Base-by-base conservation (phyloP, 2,329 filamentous ascomycete genomes). In the Diaporthe sp. region DNA sequence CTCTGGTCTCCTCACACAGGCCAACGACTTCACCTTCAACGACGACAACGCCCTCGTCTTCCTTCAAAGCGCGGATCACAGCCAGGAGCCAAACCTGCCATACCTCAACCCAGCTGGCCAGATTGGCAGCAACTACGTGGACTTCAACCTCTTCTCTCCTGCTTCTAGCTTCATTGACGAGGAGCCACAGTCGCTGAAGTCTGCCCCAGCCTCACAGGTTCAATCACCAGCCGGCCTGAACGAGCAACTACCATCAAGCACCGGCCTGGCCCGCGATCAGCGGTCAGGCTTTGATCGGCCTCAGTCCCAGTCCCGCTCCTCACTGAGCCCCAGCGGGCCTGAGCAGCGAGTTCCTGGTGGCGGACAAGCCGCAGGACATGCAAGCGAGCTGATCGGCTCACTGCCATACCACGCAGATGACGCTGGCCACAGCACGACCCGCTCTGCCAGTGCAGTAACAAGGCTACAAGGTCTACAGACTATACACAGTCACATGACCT, bases 111-210 rank as follows among this genome's bases (percentile, higher is more conserved):
- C 82, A 4, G 81, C 80, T 28, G 81, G 81, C 72, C 76, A 78
- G 31, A 81, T 83, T 76, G 80, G 80, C 76, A 83, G 82, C 79
- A 83, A 88, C 81, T 90, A 90, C 79, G 82, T 86, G 78, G 89
- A 90, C 83, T 91, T 91, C 83, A 88, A 86, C 79, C 85, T 90
- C 22, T 91, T 86, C 83, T 90, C 89, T 68, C 89, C 89, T 3
- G 81, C 83, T 31, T 86, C 87, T 25, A 84, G 82, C 75, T 86
- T 86, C 79, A 83, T 87, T 19, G 88, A 89, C 74, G 89, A 89
- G 75, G 89, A 90, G 59, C 83, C 80, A 34, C 79, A 79, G 73
- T 77, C 77, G 51, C 61, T 81, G n/a, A 76, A 76, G 61, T 78
- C 78, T 65, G 76, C 55, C 17, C 61, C 75, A 34, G 13, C 59